Evolutionary conservation across 176 grass and related monocot species (phyloP), one percentile per base, ranked within the genome.

Genomic region (Oryza nivara): DNA sequence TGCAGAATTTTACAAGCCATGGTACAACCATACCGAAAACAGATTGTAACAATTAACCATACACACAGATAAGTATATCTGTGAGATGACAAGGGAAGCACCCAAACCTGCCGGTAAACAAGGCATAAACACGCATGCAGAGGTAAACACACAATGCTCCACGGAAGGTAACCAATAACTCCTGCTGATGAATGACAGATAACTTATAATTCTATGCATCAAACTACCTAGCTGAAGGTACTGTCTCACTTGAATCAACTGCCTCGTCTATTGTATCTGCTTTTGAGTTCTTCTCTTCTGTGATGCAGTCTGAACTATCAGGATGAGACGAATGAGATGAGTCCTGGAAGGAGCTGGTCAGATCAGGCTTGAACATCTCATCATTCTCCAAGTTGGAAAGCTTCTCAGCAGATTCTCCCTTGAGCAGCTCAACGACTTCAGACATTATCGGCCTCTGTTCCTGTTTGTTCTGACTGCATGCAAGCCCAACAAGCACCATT

Each of bases 381-480:
- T 90, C 73, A 9, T 88, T 97, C 81, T 97, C 92, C 49, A 97
- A 76, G 28, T 77, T 79, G 6, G 79, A 82, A 10, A 97, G 51
- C 81, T 93, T 95, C 54, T 93, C 95, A 11, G 74, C 72, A 45
- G 90, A 90, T 82, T 95, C 95, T 49, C 91, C 92, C 68, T 88
- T 93, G 48, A 97, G 88, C 75, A 97, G 68, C 34, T 81, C 82
- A 7, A 95, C 91, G 43, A 97, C 91, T 65, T 97, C 95, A 20
- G 90, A 84, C 87, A 97, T 97, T 79, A 90, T 85, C 0, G 87
- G 92, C 79, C 95, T 97, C 40, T 20, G 92, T 41, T 95, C 92
- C 6, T 91, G 87, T 19, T 86, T 67, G 44, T 73, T 88, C 65
- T 97, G 91, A 5, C 89, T 79, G 38, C 95, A 95, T 5, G 90